Evolutionary conservation across 805 yeast genomes (phyloP), one percentile per base, ranked within the genome.

Genomic region (Barnettozyma sp.): DNA sequence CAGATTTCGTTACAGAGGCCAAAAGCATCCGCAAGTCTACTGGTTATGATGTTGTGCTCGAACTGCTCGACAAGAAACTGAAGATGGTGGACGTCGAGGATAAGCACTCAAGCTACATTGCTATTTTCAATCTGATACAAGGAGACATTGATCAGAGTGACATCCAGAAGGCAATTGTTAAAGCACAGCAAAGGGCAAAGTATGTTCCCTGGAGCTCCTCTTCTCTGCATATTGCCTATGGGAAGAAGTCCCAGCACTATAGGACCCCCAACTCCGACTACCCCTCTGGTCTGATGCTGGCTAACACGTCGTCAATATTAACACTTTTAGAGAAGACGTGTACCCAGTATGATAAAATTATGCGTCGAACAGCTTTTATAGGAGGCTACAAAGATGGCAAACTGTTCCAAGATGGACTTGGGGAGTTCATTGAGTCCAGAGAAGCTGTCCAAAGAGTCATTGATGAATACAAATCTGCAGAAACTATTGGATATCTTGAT

Each of bases 121-220:
- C 95, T 7, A 69, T 82, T 42, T 64, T 85, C 34, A 81, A 85
- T 65, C 72, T 78, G 30, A 66, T 75, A 41, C 83, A 68, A 62
- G 96, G 76, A 33, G 58, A 40, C 18, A 62, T 68, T 16, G 85
- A 82, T 45, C 84, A 79, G 34, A 62, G 64, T 4, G 97, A 88
- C 46, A 70, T 83, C 4, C 78, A 78, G 34, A 79, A 78, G 51
- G 86, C 83, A 1, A 60, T 73, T 14, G 51, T 71, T 3, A 75
- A 78, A 44, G 76, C 83, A 0, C 79, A 79, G 43, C 74, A 73
- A 35, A 58, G 90, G 36, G 66, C 86, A 1, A 67, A 72, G 19
- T 92, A 86, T 61, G 85, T 85, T 4, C 92, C 95, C 1, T 83
- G 95, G 87, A 73, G 86, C 1, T 77, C 92, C 1, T 73, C 87